Evolutionary conservation across 75 land plant species (phyloP), one percentile per base, ranked within the genome.

Genomic region (Selaginella tamariscina): DNA sequence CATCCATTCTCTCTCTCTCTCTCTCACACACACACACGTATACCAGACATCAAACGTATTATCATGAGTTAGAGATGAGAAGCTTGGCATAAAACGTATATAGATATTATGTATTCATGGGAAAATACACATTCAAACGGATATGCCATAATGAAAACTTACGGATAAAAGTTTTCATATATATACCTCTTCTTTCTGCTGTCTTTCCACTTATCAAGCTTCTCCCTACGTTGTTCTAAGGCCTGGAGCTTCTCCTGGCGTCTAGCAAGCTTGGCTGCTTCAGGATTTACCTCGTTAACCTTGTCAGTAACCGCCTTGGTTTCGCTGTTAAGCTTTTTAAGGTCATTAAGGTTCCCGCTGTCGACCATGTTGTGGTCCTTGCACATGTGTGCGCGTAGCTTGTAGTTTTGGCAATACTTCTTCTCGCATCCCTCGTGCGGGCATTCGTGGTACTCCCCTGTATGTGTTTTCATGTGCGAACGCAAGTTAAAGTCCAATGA

Each of bases 401-500:
- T 95, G 75, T 95, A 95, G 54, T 87, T 88, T 29, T 95, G 99
- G 32, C 90, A 89, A 78, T 95, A 95, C n/a, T 86, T 71, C 74
- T 95, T 95, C 2, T 77, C 84, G 74, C 99, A 95, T 24, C 97
- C 97, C 57, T 80, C 82, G 63, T 85, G 83, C 24, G 91, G 99
- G 67, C 99, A 95, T 15, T 79, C 86, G 78, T 91, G 87, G 71
- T 95, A 89, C 69, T 95, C 99, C 70, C 81, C 83, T 22, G 96
- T 91, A 68, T 95, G 99, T 54, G 92, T 95, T 56, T 80, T 80
- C 92, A 95, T 95, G 70, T 95, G 99, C 32, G 96, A 84, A 33
- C 87, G 85, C 69, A 95, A 71, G 74, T 95, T 91, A 72, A 95
- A 95, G 79, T 95, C 99, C 77, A 91, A 56, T 5, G 99, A 95